Percentiles rank a stretch among this genome's conserved stretches.
Evolutionary conservation across 345 rosid genomes (phyloP).

Genomic region (Eucalyptus erythrocorys): DNA sequence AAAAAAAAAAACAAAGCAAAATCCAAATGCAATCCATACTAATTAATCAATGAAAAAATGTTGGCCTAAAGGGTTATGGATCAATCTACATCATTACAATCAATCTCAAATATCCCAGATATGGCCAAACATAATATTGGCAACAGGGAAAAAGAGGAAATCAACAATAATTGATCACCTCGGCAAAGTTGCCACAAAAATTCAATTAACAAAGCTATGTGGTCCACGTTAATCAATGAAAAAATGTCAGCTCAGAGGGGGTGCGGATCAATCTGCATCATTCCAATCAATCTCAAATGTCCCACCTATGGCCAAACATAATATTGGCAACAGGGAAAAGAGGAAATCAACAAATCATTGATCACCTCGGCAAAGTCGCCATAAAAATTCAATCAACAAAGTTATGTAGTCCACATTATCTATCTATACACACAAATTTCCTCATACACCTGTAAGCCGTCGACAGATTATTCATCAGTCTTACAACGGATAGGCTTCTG

Average conservation of each 20-base stretch:
- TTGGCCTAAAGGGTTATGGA: not conserved
- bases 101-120: not conserved
- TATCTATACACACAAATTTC: not conserved
- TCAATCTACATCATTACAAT: not conserved
- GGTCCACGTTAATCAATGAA: not conserved
- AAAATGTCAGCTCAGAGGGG: not conserved
- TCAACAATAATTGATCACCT: slow-evolving; percentile 2
- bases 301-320: not conserved
- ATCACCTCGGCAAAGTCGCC: slow-evolving; percentile 20
- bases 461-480: not conserved
- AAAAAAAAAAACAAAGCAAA: not conserved
- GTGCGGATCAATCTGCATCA: not conserved
- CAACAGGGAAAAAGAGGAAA: slow-evolving; percentile 22
- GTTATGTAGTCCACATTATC: not conserved
- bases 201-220: not conserved
- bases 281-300: not conserved
- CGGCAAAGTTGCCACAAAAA: slow-evolving; percentile 14
- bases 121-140: not conserved
- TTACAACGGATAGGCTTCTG: not conserved
- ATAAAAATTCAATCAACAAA: not conserved
- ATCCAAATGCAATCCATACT: not conserved
- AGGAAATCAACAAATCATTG: slow-evolving; percentile 9
- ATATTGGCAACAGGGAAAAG: slow-evolving; percentile 17
- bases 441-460: not conserved
- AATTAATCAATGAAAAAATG: not conserved